Conservation (phyloP, 2,329 filamentous ascomycete species). For the Hyphodiscus sp. region DNA sequence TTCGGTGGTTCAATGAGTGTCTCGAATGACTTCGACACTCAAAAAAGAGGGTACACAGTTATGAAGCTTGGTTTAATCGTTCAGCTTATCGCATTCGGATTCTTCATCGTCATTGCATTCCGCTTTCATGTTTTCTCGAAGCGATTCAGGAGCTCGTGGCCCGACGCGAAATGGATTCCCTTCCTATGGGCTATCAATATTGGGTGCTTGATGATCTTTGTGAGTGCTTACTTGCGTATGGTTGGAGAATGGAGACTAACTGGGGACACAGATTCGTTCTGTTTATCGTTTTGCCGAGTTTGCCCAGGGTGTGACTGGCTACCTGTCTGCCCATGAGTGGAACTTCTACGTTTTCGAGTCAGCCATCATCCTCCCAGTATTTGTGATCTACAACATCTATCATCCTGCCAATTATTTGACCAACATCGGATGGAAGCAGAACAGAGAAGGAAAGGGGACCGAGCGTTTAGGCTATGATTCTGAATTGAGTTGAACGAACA, state of each 20-base stretch:
- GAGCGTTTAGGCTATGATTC: too few species aligned
- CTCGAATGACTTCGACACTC: constrained; percentile 35
- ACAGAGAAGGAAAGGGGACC: not conserved
- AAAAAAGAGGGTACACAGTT: constrained; percentile 33
- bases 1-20: constrained; percentile 38
- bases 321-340: constrained; percentile 44
- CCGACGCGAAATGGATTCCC: constrained; percentile 33
- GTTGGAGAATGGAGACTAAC: not conserved
- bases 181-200: constrained; percentile 37
- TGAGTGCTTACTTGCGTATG: constrained; percentile 24
- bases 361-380: constrained; percentile 25
- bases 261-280: constrained; percentile 37
- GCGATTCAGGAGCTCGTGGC: constrained; percentile 17
- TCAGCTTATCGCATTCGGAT: constrained; percentile 35
- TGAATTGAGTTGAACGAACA: too few species aligned
- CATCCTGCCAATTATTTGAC: constrained; percentile 38
- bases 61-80: constrained; percentile 37
- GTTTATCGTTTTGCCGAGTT: constrained; percentile 47
- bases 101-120: constrained; percentile 37
- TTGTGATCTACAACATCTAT: constrained; percentile 42
- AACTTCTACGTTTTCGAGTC: constrained; percentile 46
- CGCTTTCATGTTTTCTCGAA: constrained; percentile 33
- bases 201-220: constrained; percentile 39
- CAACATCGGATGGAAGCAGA: constrained; percentile 5
- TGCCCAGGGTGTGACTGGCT: constrained; percentile 40